Evolutionary conservation across 805 yeast genomes (phyloP).

Genomic region (Suhomyces sp.): DNA sequence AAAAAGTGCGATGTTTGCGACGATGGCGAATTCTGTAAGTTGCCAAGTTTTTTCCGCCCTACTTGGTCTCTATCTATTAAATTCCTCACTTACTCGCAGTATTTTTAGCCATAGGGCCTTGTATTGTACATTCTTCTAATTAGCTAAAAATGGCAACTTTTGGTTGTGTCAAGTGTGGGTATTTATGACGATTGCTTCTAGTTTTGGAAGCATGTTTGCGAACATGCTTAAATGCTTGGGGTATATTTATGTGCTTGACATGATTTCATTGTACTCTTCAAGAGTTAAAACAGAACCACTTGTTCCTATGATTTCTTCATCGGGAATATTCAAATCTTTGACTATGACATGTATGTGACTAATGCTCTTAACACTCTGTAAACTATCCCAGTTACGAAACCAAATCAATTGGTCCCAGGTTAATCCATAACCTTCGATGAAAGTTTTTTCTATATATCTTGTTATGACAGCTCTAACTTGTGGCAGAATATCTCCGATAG

Average conservation of each 20-base stretch:
- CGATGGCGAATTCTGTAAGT: not conserved
- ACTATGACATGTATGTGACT: conserved; percentile 71
- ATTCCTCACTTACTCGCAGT: not conserved
- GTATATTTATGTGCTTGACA: not conserved
- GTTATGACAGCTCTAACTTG: conserved; percentile 42
- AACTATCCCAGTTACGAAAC: conserved; percentile 69
- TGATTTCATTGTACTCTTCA: conserved; percentile 7
- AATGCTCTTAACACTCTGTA: conserved; percentile 64
- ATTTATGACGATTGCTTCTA: not conserved
- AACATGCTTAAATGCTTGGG: not conserved
- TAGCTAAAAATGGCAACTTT: not conserved
- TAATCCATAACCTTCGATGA: conserved; percentile 43
- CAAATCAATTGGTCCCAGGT: conserved; percentile 45
- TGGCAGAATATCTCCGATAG: conserved; percentile 49
- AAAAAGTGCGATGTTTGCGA: not conserved
- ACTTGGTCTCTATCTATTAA: not conserved
- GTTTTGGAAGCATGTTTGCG: not conserved
- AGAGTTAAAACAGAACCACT: conserved; percentile 9
- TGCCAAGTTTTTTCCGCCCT: not conserved
- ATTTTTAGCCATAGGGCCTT: not conserved
- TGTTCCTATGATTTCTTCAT: conserved; percentile 10
- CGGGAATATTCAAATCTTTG: conserved; percentile 29
- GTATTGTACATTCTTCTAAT: not conserved
- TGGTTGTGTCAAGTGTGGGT: not conserved
- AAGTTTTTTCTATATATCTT: conserved; percentile 45